Base-by-base conservation (phyloP, 805 yeast genomes). In the Saturnispora diversa region DNA sequence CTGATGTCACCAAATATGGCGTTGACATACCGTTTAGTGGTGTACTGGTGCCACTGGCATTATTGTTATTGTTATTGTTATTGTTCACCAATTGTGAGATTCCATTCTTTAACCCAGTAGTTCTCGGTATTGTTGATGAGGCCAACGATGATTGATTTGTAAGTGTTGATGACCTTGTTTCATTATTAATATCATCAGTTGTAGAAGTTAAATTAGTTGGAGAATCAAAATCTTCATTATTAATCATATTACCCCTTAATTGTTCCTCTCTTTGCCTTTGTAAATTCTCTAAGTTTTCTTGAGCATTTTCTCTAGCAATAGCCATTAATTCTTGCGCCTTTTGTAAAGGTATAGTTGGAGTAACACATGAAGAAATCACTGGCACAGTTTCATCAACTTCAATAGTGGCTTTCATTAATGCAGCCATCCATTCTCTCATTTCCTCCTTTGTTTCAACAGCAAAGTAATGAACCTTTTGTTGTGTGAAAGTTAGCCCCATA, bases 401-500 rank as follows among this genome's bases (percentile, higher is more conserved):
- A 52, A 92, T 94, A 0, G 97, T 92, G 0, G 97, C 94, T 45
- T 88, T 86, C 77, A 88, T 84, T 45, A 92, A 67, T 0, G 96
- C 94, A 39, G 87, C 83, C 77, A 88, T 78, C 99, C 99, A 92
- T 2, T 72, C 74, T 56, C 95, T 72, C 95, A 90, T 83, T 48
- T 90, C 97, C 37, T 86, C 95, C 43, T 71, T 75, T 0, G 85
- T 72, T 37, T 92, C 97, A 32, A 90, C 96, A 0, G 97, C 97
- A 70, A 92, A 92, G 60, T 82, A 92, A 54, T 92, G 98, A 6
- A 87, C 84, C 50, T 87, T 85, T 22, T 95, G 98, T 48, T 88
- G 95, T 0, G 99, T 92, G 59, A 92, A 92, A 0, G 95, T 88
- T 43, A 92, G 74, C 0, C 97, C 97, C 63, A 88, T 90, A 49